Conservation (phyloP, 768 basidiomycete genomes). For the Baorangia bicolor region DNA sequence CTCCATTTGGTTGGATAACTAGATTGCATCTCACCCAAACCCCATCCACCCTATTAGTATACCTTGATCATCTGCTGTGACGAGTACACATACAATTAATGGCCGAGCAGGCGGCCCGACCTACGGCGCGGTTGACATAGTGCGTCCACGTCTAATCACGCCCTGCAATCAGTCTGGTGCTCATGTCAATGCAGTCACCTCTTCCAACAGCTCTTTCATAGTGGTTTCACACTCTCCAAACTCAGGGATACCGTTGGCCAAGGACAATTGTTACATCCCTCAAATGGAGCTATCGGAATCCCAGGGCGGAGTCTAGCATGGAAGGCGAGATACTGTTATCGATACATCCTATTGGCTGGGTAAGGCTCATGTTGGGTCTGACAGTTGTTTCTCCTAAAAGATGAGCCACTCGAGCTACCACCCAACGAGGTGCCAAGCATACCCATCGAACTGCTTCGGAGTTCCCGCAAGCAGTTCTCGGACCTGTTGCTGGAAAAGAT, state of each 20-base stretch:
- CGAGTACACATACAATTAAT: conserved; percentile 20
- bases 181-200: conserved; percentile 33
- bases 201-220: conserved; percentile 49
- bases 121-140: conserved; percentile 23
- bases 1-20: neutral
- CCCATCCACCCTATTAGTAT: neutral
- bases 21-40: neutral
- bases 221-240: conserved; percentile 56
- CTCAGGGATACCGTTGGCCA: conserved; percentile 64
- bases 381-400: conserved; percentile 67
- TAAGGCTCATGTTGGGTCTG: conserved; percentile 19
- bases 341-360: conserved; percentile 14
- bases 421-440: conserved; percentile 37
- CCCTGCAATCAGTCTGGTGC: neutral
- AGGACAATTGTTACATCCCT: conserved; percentile 52
- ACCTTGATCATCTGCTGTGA: neutral
- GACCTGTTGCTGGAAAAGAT: conserved; percentile 64
- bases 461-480: conserved; percentile 56
- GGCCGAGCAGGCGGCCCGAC: conserved; percentile 27
- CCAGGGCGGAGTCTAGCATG: conserved; percentile 80
- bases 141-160: conserved; percentile 15
- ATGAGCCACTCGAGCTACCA: conserved; percentile 61
- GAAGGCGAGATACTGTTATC: conserved; percentile 54
- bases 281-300: conserved; percentile 45
- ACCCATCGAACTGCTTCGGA: conserved; percentile 43